Percentiles rank a stretch among this genome's conserved stretches.
Evolutionary conservation across 2,329 filamentous ascomycete genomes (phyloP).

Genomic region (Calonectria pauciramosa): DNA sequence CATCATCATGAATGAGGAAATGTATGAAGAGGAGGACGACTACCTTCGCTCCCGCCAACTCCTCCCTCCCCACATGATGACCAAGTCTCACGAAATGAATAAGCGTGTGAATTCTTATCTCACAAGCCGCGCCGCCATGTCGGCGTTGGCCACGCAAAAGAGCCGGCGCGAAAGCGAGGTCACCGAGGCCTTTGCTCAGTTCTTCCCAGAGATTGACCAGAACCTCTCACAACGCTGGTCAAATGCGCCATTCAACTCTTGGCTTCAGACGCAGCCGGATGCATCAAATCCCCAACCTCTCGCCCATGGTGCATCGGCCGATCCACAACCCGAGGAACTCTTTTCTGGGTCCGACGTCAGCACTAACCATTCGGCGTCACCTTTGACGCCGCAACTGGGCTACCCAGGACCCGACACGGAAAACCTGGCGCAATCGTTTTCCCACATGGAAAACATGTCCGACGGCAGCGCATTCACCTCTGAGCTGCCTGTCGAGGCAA

Average conservation of each 20-base stretch:
- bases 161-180: conserved; percentile 60
- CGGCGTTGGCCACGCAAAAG: conserved; percentile 52
- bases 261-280: background rate
- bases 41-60: conserved; percentile 75
- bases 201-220: conserved; percentile 57
- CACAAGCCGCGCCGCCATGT: conserved; percentile 58
- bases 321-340: background rate
- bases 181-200: conserved; percentile 60
- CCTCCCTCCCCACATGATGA: conserved; percentile 73
- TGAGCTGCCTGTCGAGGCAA: background rate
- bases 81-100: conserved; percentile 73
- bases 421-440: background rate
- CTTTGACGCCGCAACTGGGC: background rate
- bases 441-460: no score
- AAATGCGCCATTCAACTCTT: background rate
- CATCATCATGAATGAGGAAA: conserved; percentile 90
- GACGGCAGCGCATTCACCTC: background rate
- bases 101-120: conserved; percentile 67
- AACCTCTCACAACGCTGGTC: conserved; percentile 43
- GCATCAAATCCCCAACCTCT: no score
- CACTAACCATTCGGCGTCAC: no score
- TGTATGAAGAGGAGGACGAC: conserved; percentile 96
- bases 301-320: no score
- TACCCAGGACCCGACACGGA: background rate
- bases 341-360: background rate